These are phyloP conservation scores for Paecilomyces niveus DNA, from an alignment of 2,329 filamentous ascomycete genomes.

Conservation along the genomic window DNA sequence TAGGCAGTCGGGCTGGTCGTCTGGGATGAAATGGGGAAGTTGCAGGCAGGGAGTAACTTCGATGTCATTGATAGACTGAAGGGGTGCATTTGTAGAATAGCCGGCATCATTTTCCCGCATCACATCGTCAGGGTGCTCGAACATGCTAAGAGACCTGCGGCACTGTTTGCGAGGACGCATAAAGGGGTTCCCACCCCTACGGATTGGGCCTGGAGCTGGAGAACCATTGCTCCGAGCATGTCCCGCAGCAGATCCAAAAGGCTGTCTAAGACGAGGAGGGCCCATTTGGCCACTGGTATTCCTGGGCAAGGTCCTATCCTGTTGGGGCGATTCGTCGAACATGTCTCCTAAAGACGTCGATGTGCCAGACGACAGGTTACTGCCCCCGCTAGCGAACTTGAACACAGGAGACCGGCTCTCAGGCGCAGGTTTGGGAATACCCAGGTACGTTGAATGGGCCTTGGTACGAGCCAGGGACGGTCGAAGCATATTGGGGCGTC, in stretches of 20 bases:
- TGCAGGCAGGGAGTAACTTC: conserved; percentile 67
- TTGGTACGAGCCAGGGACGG: conserved; percentile 71
- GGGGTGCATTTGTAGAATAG: conserved; percentile 44
- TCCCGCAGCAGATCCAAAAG: conserved; percentile 48
- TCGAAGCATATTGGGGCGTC: conserved; percentile 61
- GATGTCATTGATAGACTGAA: conserved; percentile 75
- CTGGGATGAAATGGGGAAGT: conserved; percentile 76
- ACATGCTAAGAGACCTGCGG: conserved; percentile 94
- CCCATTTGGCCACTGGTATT: conserved; percentile 53
- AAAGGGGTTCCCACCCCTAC: conserved; percentile 66
- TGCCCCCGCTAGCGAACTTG: conserved; percentile 59
- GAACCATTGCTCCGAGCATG: conserved; percentile 63
- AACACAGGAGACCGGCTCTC: conserved; percentile 67
- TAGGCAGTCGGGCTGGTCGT: conserved; percentile 75
- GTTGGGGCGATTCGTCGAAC: conserved; percentile 72
- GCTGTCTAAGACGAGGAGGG: conserved; percentile 56
- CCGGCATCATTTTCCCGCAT: conserved; percentile 70
- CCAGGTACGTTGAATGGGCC: conserved; percentile 60
- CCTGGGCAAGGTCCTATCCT: conserved; percentile 54
- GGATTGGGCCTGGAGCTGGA: conserved; percentile 61
- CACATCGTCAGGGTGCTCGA: conserved; percentile 81
- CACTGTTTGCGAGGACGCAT: conserved; percentile 79
- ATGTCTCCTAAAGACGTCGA: conserved; percentile 69
- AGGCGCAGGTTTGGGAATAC: conserved; percentile 53
- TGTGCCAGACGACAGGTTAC: conserved; percentile 48